Evolutionary conservation across 495 filamentous ascomycete genomes (phyloP).

Genomic region (Neurospora sp.): DNA sequence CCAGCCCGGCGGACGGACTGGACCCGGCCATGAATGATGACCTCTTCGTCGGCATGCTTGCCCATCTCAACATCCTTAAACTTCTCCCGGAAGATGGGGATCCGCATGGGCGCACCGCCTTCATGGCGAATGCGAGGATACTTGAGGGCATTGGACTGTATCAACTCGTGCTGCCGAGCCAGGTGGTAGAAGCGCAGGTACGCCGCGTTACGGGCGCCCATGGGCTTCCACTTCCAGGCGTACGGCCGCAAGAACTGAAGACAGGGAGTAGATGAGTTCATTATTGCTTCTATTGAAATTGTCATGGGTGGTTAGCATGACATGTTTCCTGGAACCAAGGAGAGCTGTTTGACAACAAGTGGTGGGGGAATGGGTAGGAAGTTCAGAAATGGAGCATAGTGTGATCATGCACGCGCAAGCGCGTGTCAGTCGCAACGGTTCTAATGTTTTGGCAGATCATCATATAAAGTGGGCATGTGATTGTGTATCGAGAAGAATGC

Average conservation of each 20-base stretch:
- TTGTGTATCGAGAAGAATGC: not conserved
- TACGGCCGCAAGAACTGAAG: constrained; percentile 47
- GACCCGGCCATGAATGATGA: constrained; percentile 38
- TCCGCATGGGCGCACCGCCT: constrained; percentile 15
- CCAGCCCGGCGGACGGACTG: constrained; percentile 32
- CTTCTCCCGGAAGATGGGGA: constrained; percentile 31
- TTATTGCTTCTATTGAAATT: constrained; percentile 10
- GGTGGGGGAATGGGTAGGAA: constrained; percentile 4
- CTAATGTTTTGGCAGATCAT: constrained; percentile 46
- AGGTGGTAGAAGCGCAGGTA: constrained; percentile 37
- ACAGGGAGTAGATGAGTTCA: constrained; percentile 28
- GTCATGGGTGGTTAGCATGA: not conserved
- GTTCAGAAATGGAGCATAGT: constrained; percentile 41
- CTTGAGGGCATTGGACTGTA: constrained; percentile 25
- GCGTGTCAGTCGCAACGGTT: constrained; percentile 96
- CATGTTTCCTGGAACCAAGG: not conserved
- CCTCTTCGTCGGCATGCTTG: constrained; percentile 25
- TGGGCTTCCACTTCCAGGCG: constrained; percentile 30
- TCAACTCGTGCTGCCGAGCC: constrained; percentile 22
- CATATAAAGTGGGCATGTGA: constrained; percentile 4
- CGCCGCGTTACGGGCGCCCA: constrained; percentile 12
- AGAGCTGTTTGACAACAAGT: not conserved
- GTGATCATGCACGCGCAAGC: constrained; percentile 49
- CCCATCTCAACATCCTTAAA: constrained; percentile 18
- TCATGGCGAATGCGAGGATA: constrained; percentile 29